Percentiles rank a stretch among this genome's conserved stretches.
phyloP scores from a whole-genome alignment of 352 stramenopile species.

The Pythium monospermum region DNA sequence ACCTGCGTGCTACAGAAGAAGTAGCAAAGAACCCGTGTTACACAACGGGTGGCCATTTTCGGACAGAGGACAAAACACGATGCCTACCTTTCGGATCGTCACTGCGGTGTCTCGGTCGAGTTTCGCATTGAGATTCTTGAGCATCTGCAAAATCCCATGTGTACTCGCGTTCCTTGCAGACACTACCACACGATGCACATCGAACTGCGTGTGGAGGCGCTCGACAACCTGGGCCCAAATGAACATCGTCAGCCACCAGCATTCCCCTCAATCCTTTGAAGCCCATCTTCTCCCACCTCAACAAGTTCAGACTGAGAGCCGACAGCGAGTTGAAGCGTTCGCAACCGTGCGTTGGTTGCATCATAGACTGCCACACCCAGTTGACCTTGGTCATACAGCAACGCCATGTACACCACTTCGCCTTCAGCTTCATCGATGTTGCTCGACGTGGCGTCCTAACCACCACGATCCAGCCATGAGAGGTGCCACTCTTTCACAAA shows the following conservation, averaged over 20 bases:
- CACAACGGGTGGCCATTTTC: no score
- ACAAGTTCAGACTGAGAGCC: conserved; percentile 32
- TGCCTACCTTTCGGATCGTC: conserved; percentile 60
- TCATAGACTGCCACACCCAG: conserved; percentile 78
- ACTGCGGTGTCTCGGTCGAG: conserved; percentile 40
- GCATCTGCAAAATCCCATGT: conserved; percentile 56
- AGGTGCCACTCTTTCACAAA: neutral
- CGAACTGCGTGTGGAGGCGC: conserved; percentile 63
- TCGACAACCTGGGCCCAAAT: conserved; percentile 38
- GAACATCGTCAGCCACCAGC: neutral
- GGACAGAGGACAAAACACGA: neutral
- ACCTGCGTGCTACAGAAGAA: conserved; percentile 17
- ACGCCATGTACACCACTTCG: conserved; percentile 59
- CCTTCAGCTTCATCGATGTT: conserved; percentile 37
- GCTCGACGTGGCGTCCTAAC: conserved; percentile 4
- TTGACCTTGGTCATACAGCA: conserved; percentile 61
- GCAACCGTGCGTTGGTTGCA: conserved; percentile 53
- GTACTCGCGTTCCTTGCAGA: conserved; percentile 63
- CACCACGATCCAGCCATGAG: no score
- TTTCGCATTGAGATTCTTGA: conserved; percentile 55
- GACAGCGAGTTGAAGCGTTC: conserved; percentile 52
- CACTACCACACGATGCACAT: conserved; percentile 57
- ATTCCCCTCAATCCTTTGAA: neutral
- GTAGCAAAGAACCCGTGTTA: no score
- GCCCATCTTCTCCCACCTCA: conserved; percentile 28